Conservation (phyloP, 345 rosid species). For the Mallotus nudiflorus region DNA sequence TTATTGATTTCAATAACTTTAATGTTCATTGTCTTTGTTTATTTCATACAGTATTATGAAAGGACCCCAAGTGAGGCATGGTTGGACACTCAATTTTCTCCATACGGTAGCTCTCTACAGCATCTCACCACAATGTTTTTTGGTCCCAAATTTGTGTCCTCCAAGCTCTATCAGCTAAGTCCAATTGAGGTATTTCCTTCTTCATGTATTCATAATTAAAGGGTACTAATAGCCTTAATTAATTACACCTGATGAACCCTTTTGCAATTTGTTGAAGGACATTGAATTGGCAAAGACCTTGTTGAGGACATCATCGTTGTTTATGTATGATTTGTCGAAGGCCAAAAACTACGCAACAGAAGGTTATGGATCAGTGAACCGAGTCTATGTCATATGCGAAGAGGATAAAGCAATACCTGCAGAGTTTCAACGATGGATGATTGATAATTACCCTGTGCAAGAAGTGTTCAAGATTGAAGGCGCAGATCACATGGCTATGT, state of each 20-base stretch:
- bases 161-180: slow-evolving; percentile 24
- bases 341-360: not conserved
- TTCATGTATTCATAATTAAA: too few relatives aligned
- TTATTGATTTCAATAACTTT: too few relatives aligned
- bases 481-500: slow-evolving; percentile 27
- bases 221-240: too few relatives aligned
- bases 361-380: slow-evolving; percentile 17
- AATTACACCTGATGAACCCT: too few relatives aligned
- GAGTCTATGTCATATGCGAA: slow-evolving; percentile 10
- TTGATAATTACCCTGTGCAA: too few relatives aligned
- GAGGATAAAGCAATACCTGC: slow-evolving; percentile 20
- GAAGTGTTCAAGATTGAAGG: slow-evolving; percentile 20
- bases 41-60: not conserved
- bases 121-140: slow-evolving; percentile 11
- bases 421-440: too few relatives aligned
- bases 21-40: too few relatives aligned
- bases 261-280: slow-evolving; percentile 9
- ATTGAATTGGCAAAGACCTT: slow-evolving; percentile 17
- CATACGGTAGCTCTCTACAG: slow-evolving; percentile 5
- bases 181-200: not conserved
- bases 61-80: slow-evolving; percentile 9
- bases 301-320: slow-evolving; percentile 22
- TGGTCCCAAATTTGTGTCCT: slow-evolving; percentile 26
- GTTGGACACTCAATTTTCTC: slow-evolving; percentile 35
- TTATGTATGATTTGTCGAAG: too few relatives aligned